Conservation (phyloP, 306 rosid genomes). For the Cucurbita maxima region DNA sequence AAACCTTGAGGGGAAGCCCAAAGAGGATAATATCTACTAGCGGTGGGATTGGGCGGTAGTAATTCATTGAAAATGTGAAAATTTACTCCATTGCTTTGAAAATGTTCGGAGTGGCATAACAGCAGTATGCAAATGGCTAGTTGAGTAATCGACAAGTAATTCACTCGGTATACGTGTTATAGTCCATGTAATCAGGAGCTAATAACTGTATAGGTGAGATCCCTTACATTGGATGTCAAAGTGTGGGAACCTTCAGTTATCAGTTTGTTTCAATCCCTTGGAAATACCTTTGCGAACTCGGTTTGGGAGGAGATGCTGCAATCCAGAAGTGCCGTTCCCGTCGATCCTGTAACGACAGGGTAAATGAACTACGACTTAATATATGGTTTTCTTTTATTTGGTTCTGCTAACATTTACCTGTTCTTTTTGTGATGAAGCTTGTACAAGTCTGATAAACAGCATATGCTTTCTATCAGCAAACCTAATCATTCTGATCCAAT, state of each 20-base stretch:
- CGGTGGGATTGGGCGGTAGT: background rate
- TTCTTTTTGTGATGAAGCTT: slow-evolving; percentile 41
- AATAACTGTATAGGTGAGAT: slow-evolving; percentile 53
- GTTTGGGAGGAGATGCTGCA: slow-evolving; percentile 97
- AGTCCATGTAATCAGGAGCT: background rate
- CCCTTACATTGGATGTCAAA: slow-evolving; percentile 93
- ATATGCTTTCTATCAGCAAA: slow-evolving; percentile 47
- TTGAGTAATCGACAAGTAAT: background rate
- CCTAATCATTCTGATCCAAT: slow-evolving; percentile 77
- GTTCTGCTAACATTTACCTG: slow-evolving; percentile 18
- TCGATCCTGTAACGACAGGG: slow-evolving; percentile 83
- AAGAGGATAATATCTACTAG: too few species aligned
- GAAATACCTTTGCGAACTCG: slow-evolving; percentile 90
- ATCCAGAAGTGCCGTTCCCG: slow-evolving; percentile 79
- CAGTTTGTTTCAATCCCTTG: slow-evolving; percentile 90
- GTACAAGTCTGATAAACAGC: slow-evolving; percentile 59
- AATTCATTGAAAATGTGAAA: background rate
- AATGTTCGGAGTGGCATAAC: background rate
- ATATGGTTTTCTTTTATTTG: slow-evolving; percentile 2
- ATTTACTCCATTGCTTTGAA: background rate
- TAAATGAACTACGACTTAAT: slow-evolving; percentile 34
- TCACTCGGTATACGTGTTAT: background rate
- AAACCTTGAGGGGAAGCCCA: too few species aligned
- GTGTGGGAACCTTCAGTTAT: slow-evolving; percentile 99
- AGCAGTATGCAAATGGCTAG: background rate